These are phyloP conservation scores for Trichoderma sp. DNA, from an alignment of 2,329 filamentous ascomycete species.

Conservation along the genomic window DNA sequence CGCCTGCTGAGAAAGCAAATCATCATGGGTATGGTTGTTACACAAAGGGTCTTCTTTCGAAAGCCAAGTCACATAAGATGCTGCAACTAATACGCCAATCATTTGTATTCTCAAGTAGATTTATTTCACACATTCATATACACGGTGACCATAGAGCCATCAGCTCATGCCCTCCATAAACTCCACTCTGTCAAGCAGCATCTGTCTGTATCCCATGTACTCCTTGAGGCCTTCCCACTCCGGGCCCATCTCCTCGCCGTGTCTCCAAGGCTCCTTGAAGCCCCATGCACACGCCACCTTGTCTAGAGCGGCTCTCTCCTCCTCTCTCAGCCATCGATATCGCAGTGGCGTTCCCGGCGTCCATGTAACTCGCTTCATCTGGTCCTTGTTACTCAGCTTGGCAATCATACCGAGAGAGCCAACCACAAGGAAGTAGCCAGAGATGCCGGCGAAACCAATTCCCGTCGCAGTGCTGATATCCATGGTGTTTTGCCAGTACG, in stretches of 20 bases:
- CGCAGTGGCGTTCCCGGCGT: slow-evolving; percentile 76
- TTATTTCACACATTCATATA: not conserved
- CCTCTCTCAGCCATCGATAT: slow-evolving; percentile 83
- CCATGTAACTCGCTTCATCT: slow-evolving; percentile 95
- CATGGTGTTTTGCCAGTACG: slow-evolving; percentile 65
- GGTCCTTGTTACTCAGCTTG: slow-evolving; percentile 84
- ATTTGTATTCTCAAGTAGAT: not conserved
- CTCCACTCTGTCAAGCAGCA: slow-evolving; percentile 87
- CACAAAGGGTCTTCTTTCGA: not conserved
- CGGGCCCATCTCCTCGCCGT: slow-evolving; percentile 86
- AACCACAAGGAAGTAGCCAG: slow-evolving; percentile 81
- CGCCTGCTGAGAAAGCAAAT: not conserved
- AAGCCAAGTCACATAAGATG: not conserved
- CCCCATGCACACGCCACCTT: slow-evolving; percentile 87
- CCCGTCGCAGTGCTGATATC: slow-evolving; percentile 72
- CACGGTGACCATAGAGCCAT: not conserved
- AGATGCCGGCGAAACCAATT: slow-evolving; percentile 76
- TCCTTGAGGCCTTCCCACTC: slow-evolving; percentile 88
- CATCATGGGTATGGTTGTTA: not conserved
- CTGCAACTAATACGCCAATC: no score
- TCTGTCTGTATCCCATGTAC: slow-evolving; percentile 78
- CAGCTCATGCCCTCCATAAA: slow-evolving; percentile 86
- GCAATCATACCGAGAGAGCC: slow-evolving; percentile 81
- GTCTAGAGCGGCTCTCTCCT: slow-evolving; percentile 86
- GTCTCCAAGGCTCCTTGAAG: slow-evolving; percentile 75